Evolutionary conservation across 495 filamentous ascomycete genomes (phyloP), one percentile per base, ranked within the genome.

Genomic region (Podospora tetraspora): DNA sequence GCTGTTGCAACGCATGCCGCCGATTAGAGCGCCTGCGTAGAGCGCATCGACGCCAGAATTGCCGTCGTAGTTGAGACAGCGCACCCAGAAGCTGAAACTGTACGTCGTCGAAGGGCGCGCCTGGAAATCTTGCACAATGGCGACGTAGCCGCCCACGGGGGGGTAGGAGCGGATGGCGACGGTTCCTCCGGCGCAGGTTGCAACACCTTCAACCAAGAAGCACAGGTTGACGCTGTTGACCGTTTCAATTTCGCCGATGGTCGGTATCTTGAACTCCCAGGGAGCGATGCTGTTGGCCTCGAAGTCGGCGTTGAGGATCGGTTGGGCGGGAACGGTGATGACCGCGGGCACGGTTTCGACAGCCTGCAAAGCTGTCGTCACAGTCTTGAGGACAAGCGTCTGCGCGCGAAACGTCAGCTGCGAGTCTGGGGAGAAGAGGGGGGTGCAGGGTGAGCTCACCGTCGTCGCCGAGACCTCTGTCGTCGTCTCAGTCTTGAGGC

Each of bases 51-150:
- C 66, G 11, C 58, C 19, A 21, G 68, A 37, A 52, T 3, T 27
- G 62, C 59, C 10, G 61, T 72, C 70, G 37, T 57, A 74, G 70
- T 74, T 74, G 34, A 74, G 72, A 63, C 72, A 74, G 65, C 72
- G 72, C 59, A 63, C 68, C 27, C 72, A 1, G 61, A 72, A 72
- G 24, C 59, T 61, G 43, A 72, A 11, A 11, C 2, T 57, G 62
- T 74, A 74, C 1, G 66, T 69, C 29, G 70, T 66, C 10, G 70
- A 72, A 23, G 72, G 64, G 13, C 43, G 25, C 9, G 70, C 72
- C 57, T 30, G n/a, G 23, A 74, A 70, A 13, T 66, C 67, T 66
- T 72, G 57, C 10, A 13, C 7, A 16, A 72, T 59, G 29, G 56
- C 32, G 3, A 58, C 10, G 65, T 68, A 43, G 13, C 27, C 37